Percentiles rank a stretch among this genome's conserved stretches.
phyloP scores from a whole-genome alignment of 192 early-diverging fungal species.

The Linnemannia schmuckeri region DNA sequence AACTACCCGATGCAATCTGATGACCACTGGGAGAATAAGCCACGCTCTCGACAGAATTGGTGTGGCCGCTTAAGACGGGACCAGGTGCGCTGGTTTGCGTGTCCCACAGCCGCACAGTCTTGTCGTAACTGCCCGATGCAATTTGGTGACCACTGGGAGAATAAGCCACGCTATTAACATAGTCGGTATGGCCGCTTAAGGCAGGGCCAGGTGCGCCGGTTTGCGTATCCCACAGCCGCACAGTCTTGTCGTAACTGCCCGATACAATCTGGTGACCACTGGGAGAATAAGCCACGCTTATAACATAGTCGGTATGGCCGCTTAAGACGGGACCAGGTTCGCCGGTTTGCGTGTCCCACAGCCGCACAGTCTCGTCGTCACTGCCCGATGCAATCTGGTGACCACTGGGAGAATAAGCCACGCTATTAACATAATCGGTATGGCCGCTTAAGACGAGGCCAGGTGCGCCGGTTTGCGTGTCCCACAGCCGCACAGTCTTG shows the following conservation, averaged over 20 bases:
- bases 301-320: neutral
- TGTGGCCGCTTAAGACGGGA: no score
- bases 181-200: slow-evolving; percentile 8
- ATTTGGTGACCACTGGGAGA: slow-evolving; percentile 9
- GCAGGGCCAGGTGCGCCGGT: slow-evolving; percentile 2
- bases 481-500: slow-evolving; percentile 20
- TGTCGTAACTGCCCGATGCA: slow-evolving; percentile 3
- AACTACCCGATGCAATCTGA: slow-evolving; percentile 2
- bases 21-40: no score
- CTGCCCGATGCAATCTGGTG: slow-evolving; percentile 4
- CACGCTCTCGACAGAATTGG: no score
- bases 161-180: neutral
- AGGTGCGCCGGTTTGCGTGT: slow-evolving; percentile 9
- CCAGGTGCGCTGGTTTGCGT: no score
- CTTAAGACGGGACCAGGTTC: neutral
- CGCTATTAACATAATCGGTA: neutral
- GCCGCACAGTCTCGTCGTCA: slow-evolving; percentile 4
- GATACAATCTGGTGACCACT: slow-evolving; percentile 13
- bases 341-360: slow-evolving; percentile 10
- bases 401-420: slow-evolving; percentile 10
- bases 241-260: slow-evolving; percentile 9
- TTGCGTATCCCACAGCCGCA: slow-evolving; percentile 15
- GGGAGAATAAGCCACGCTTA: neutral
- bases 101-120: slow-evolving; percentile 13
- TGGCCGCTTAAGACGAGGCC: neutral